Percentiles rank a stretch among this genome's conserved stretches.
These are phyloP conservation scores for Galerina marginata DNA, from an alignment of 768 basidiomycete genomes.

Conservation along the genomic window DNA sequence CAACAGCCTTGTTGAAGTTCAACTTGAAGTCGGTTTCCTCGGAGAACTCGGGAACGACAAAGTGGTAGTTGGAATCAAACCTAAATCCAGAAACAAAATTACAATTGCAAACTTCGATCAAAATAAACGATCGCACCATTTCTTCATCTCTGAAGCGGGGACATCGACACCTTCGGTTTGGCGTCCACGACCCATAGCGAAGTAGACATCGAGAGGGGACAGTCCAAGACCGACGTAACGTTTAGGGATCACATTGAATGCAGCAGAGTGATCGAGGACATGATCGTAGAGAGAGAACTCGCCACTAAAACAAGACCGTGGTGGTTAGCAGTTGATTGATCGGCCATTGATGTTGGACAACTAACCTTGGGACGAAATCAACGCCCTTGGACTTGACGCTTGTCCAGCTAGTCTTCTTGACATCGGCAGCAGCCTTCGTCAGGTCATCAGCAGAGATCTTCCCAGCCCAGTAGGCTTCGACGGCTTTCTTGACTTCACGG, in stretches of 20 bases:
- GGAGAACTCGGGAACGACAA: conserved; percentile 95
- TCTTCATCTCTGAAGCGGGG: conserved; percentile 98
- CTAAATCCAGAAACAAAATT: conserved; percentile 41
- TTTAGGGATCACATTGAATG: conserved; percentile 96
- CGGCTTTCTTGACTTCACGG: conserved; percentile 97
- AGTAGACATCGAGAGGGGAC: conserved; percentile 92
- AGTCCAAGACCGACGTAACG: conserved; percentile 89
- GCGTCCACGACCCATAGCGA: conserved; percentile 99
- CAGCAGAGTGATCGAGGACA: conserved; percentile 94
- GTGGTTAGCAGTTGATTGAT: conserved; percentile 17
- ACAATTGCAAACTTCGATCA: background rate
- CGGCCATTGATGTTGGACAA: conserved; percentile 21
- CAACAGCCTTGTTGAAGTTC: conserved; percentile 92
- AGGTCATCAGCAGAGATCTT: conserved; percentile 89
- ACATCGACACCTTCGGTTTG: conserved; percentile 95
- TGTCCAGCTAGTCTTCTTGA: conserved; percentile 89
- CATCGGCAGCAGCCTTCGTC: conserved; percentile 83
- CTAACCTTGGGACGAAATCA: conserved; percentile 90
- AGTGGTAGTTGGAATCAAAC: conserved; percentile 99
- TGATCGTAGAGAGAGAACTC: conserved; percentile 99
- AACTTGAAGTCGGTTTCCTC: conserved; percentile 92
- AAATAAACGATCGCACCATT: conserved; percentile 67
- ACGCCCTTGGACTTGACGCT: conserved; percentile 85
- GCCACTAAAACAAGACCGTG: conserved; percentile 60
- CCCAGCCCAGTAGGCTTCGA: conserved; percentile 98